A percentile compares a stretch with the other conserved stretches of the same genome.
Conservation (phyloP, 2,329 filamentous ascomycete genomes). For the Cryphonectria parasitica region DNA sequence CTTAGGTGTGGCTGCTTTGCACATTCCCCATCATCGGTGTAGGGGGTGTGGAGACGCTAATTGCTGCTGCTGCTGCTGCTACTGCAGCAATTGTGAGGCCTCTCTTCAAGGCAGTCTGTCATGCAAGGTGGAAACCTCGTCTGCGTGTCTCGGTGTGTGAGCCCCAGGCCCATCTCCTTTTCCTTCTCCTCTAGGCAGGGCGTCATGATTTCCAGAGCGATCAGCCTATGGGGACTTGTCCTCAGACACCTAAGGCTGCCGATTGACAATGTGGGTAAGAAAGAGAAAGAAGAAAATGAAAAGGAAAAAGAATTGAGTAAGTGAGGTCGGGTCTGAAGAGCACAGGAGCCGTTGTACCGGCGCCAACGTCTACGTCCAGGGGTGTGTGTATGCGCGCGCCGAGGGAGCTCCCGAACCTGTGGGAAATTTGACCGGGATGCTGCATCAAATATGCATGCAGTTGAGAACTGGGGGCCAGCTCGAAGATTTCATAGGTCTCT, state of each 20-base stretch:
- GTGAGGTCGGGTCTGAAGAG: background rate
- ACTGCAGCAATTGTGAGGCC: background rate
- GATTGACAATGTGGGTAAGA: background rate
- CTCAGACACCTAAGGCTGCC: background rate
- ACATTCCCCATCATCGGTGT: background rate
- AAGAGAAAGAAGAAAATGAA: background rate
- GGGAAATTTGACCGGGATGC: background rate
- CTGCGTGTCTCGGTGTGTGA: background rate
- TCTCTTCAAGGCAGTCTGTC: background rate
- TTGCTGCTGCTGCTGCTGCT: background rate
- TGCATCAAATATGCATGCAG: background rate
- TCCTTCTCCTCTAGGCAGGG: background rate
- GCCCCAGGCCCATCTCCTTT: background rate
- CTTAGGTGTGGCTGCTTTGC: background rate
- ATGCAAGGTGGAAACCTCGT: background rate
- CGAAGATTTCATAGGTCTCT: background rate
- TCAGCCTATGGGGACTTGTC: background rate
- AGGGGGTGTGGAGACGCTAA: background rate
- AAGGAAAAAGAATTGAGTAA: no score
- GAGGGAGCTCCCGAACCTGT: background rate
- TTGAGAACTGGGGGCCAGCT: background rate
- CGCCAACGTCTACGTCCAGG: background rate
- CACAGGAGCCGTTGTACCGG: background rate
- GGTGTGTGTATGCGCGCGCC: no score
- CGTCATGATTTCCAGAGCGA: background rate